phyloP scores from a whole-genome alignment of 106 monocot species.

The Allium fistulosum region DNA sequence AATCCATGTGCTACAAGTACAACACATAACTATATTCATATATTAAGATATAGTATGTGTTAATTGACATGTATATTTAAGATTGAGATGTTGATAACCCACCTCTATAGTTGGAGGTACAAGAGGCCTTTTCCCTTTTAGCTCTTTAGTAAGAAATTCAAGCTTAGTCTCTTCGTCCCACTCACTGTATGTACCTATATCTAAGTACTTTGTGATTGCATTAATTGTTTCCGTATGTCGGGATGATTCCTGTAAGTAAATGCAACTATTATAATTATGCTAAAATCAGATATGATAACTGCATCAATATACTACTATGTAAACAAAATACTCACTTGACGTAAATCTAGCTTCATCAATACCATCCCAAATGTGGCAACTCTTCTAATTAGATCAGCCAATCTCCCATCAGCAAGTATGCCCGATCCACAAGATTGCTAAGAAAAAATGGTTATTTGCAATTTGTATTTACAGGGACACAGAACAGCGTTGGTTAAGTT shows the following conservation, averaged over 20 bases:
- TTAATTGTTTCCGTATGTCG: conserved; percentile 77
- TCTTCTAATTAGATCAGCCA: conserved; percentile 81
- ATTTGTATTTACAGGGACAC: no score
- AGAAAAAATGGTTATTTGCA: conserved; percentile 6
- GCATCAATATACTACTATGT: no score
- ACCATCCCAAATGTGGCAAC: conserved; percentile 88
- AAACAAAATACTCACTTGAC: conserved; percentile 37
- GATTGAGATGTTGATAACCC: no score
- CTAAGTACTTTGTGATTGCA: conserved; percentile 67
- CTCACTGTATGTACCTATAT: conserved; percentile 78
- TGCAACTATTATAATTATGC: no score
- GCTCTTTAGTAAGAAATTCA: conserved; percentile 76
- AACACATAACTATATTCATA: no score
- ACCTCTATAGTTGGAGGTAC: conserved; percentile 81
- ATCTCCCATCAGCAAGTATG: conserved; percentile 80
- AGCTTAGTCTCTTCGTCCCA: conserved; percentile 85
- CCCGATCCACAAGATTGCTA: conserved; percentile 89
- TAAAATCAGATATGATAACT: no score
- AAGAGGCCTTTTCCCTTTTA: conserved; percentile 86
- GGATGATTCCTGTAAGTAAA: conserved; percentile 40
- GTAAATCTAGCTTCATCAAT: conserved; percentile 85
- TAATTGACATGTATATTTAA: no score
- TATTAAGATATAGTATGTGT: no score
- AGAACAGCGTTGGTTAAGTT: no score
- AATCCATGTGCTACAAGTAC: no score